Evolutionary conservation across 305 asterid species (phyloP).

Genomic region (Fraxinus greggii): DNA sequence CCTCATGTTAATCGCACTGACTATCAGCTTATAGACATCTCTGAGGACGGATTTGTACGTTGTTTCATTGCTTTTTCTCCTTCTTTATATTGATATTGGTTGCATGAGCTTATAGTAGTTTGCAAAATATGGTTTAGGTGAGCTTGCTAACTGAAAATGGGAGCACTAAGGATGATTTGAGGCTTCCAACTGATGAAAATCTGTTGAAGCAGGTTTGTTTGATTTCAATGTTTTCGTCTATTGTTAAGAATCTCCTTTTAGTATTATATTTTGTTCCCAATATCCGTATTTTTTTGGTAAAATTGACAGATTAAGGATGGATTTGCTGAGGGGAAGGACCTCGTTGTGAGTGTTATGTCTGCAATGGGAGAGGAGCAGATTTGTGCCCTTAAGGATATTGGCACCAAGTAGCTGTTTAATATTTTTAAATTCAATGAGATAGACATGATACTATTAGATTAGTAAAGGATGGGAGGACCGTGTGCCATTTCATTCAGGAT

Average conservation of each 20-base stretch:
- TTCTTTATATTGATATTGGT: background rate
- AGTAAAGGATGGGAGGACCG: constrained; percentile 17
- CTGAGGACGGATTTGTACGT: constrained; percentile 41
- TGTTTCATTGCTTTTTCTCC: background rate
- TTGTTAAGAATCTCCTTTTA: background rate
- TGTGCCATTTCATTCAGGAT: constrained; percentile 14
- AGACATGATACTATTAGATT: constrained; percentile 16
- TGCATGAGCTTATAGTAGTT: background rate
- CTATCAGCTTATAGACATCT: constrained; percentile 36
- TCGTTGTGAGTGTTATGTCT: constrained; percentile 52
- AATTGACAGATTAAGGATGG: constrained; percentile 40
- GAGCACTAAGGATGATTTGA: constrained; percentile 35
- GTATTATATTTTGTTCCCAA: background rate
- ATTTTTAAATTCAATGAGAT: background rate
- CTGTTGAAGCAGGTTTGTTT: constrained; percentile 25
- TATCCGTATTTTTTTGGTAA: background rate
- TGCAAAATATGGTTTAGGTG: constrained; percentile 24
- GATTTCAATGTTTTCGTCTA: background rate
- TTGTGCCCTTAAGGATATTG: constrained; percentile 48
- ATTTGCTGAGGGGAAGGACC: constrained; percentile 57
- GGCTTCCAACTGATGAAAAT: constrained; percentile 37
- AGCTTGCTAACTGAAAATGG: constrained; percentile 36
- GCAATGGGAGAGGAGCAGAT: constrained; percentile 70
- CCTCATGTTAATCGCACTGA: constrained; percentile 41
- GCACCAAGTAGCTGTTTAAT: constrained; percentile 24